These are phyloP conservation scores for Puccinia horiana DNA, from an alignment of 1,284 basidiomycete genomes.

Conservation along the genomic window DNA sequence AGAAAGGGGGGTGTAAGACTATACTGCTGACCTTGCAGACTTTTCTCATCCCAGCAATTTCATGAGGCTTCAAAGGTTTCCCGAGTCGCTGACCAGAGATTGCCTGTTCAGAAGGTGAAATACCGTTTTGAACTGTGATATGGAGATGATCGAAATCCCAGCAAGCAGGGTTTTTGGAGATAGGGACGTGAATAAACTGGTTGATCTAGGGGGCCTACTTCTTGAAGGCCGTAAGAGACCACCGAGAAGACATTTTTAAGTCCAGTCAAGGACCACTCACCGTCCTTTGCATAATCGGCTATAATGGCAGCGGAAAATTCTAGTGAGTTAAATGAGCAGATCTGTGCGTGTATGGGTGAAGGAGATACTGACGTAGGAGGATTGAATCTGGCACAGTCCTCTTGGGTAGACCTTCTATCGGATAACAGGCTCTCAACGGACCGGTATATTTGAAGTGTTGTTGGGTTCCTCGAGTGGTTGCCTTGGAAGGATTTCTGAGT, in stretches of 20 bases:
- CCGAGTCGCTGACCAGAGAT: slow-evolving; percentile 39
- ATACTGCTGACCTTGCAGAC: slow-evolving; percentile 72
- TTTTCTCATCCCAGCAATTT: slow-evolving; percentile 76
- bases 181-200: background rate
- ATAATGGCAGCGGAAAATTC: background rate
- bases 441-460: slow-evolving; percentile 39
- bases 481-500: slow-evolving; percentile 24
- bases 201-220: slow-evolving; percentile 21
- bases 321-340: background rate
- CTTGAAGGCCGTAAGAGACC: slow-evolving; percentile 43
- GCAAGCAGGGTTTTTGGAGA: background rate
- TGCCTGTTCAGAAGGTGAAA: slow-evolving; percentile 49
- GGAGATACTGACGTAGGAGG: slow-evolving; percentile 13
- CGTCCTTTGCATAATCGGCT: slow-evolving; percentile 49
- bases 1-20: background rate
- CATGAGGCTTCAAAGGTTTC: slow-evolving; percentile 63
- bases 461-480: slow-evolving; percentile 5
- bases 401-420: slow-evolving; percentile 29
- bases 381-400: slow-evolving; percentile 44
- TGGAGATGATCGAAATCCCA: background rate
- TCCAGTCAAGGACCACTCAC: slow-evolving; percentile 47
- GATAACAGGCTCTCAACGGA: slow-evolving; percentile 44
- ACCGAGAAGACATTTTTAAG: slow-evolving; percentile 46
- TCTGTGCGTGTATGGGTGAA: background rate
- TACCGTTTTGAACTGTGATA: slow-evolving; percentile 39